A percentile compares a stretch with the other conserved stretches of the same genome.
These are phyloP conservation scores for Microdochium nivale DNA, from an alignment of 2,329 filamentous ascomycete genomes.

Conservation along the genomic window DNA sequence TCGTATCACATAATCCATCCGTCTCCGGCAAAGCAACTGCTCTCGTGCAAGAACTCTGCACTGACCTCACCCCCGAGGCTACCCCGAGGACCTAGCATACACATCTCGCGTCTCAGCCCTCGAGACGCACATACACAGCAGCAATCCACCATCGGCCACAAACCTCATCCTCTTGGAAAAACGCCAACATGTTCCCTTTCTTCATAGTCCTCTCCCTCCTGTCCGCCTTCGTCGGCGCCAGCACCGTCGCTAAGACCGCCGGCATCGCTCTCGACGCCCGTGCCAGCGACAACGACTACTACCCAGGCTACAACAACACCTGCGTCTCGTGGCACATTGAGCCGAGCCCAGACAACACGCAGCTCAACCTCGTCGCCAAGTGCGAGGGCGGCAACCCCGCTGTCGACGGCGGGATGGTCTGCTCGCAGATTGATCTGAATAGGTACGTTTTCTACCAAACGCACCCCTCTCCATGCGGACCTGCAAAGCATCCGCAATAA, in stretches of 20 bases:
- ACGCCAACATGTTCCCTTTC: neutral
- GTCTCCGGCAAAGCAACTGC: no score
- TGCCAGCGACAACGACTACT: neutral
- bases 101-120: neutral
- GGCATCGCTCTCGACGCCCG: neutral
- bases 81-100: no score
- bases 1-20: no score
- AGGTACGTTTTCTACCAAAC: neutral
- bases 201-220: neutral
- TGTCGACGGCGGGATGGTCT: neutral
- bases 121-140: neutral
- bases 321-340: neutral
- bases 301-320: neutral
- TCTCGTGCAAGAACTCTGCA: no score
- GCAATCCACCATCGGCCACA: neutral
- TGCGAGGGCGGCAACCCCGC: constrained; percentile 1
- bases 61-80: neutral
- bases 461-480: neutral
- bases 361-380: constrained; percentile 1
- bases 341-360: neutral
- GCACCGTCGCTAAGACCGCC: neutral
- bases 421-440: constrained; percentile 2
- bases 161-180: neutral
- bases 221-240: neutral
- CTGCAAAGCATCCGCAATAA: no score